Percentiles rank a stretch among this genome's conserved stretches.
phyloP scores from a whole-genome alignment of 2,329 filamentous ascomycete species.

The Fusarium duplospermum region DNA sequence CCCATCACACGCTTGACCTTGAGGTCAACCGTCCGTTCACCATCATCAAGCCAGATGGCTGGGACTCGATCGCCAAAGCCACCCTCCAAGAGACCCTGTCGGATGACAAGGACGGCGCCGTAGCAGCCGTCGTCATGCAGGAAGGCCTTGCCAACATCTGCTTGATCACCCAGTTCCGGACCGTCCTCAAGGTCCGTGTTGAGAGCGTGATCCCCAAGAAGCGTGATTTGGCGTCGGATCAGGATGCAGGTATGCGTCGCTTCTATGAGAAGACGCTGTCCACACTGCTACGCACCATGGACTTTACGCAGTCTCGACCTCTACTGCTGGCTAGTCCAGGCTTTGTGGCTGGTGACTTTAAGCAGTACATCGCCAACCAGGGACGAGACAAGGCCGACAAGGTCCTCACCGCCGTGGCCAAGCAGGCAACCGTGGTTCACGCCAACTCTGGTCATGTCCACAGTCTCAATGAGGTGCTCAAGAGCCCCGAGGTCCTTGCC shows the following conservation, averaged over 20 bases:
- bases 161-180: slow-evolving; percentile 83
- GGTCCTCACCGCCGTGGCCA: slow-evolving; percentile 69
- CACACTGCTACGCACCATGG: slow-evolving; percentile 81
- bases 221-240: slow-evolving; percentile 71
- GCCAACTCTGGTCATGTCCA: slow-evolving; percentile 88
- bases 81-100: slow-evolving; percentile 83
- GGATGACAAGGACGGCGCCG: slow-evolving; percentile 81
- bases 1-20: slow-evolving; percentile 77
- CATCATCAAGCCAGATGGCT: slow-evolving; percentile 83
- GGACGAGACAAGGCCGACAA: slow-evolving; percentile 73
- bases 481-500: slow-evolving; percentile 80
- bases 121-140: slow-evolving; percentile 94
- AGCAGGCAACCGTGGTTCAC: slow-evolving; percentile 80
- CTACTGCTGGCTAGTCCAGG: slow-evolving; percentile 89
- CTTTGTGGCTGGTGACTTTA: slow-evolving; percentile 85
- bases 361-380: slow-evolving; percentile 76
- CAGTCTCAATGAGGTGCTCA: slow-evolving; percentile 86
- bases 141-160: slow-evolving; percentile 88
- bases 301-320: slow-evolving; percentile 76
- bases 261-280: slow-evolving; percentile 85
- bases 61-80: slow-evolving; percentile 89
- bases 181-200: slow-evolving; percentile 72
- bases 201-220: slow-evolving; percentile 77
- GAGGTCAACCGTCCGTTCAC: slow-evolving; percentile 91
- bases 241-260: slow-evolving; percentile 74